Percentiles rank a stretch among this genome's conserved stretches.
Conservation (phyloP, 805 yeast genomes). For the Wickerhamiella dianesei region DNA sequence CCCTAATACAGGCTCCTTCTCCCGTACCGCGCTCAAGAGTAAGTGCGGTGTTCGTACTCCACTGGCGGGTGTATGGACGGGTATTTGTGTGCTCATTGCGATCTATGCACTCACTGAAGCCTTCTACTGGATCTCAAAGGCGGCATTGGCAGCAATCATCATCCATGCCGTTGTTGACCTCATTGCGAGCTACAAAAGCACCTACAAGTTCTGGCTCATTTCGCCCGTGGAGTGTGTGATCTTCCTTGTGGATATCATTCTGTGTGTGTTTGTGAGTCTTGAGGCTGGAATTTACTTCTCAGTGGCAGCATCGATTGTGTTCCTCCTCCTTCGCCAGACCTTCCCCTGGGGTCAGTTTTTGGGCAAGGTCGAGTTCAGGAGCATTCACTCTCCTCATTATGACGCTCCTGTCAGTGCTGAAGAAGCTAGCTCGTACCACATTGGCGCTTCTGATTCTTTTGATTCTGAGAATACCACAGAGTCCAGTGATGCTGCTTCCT, state of each 20-base stretch:
- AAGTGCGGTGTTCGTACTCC: slow-evolving; percentile 95
- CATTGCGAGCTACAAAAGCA: slow-evolving; percentile 37
- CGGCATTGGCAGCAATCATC: slow-evolving; percentile 73
- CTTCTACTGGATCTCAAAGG: slow-evolving; percentile 82
- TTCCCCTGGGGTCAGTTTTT: slow-evolving; percentile 72
- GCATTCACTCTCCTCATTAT: slow-evolving; percentile 46
- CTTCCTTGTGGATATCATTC: slow-evolving; percentile 56
- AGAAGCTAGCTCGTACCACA: not conserved
- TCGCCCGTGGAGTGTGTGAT: slow-evolving; percentile 63
- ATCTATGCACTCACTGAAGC: slow-evolving; percentile 71
- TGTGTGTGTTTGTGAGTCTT: slow-evolving; percentile 65
- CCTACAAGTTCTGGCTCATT: slow-evolving; percentile 53
- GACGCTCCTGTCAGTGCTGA: not conserved
- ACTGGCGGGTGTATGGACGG: slow-evolving; percentile 80
- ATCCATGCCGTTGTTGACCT: slow-evolving; percentile 89
- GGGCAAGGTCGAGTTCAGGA: slow-evolving; percentile 63
- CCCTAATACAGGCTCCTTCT: slow-evolving; percentile 92
- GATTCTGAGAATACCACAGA: not conserved
- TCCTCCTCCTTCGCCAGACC: slow-evolving; percentile 58
- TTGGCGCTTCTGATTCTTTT: not conserved
- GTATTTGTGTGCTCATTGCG: slow-evolving; percentile 76
- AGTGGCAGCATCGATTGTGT: slow-evolving; percentile 67
- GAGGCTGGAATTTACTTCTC: slow-evolving; percentile 90
- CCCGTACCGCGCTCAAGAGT: slow-evolving; percentile 85
- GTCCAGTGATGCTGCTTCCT: not conserved